Evolutionary conservation across 768 basidiomycete species (phyloP).

Genomic region (Omphalotus guepiniiformis): DNA sequence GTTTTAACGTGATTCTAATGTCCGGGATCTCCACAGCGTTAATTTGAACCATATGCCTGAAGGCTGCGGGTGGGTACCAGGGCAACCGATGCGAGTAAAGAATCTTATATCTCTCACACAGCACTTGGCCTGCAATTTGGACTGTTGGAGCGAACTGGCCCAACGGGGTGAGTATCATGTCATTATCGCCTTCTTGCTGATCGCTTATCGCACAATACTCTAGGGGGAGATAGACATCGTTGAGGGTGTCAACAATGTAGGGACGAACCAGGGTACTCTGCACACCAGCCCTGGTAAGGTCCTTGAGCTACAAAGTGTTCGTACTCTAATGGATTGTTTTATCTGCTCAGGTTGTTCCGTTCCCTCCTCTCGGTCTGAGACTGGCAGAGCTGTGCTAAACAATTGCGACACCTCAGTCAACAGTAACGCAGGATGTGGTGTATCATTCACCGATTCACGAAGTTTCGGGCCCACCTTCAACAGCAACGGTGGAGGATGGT

Average conservation of each 20-base stretch:
- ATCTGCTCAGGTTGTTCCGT: conserved; percentile 1
- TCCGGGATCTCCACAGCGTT: conserved; percentile 17
- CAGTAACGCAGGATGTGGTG: conserved; percentile 35
- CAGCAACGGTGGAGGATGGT: conserved; percentile 34
- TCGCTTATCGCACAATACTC: no score
- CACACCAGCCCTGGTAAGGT: conserved; percentile 33
- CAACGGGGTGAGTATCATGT: conserved; percentile 21
- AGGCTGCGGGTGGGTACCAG: conserved; percentile 39
- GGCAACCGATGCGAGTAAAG: neutral
- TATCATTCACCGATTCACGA: conserved; percentile 8
- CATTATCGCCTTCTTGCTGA: no score
- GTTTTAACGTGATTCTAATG: neutral
- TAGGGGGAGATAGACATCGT: conserved; percentile 48
- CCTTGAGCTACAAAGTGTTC: neutral
- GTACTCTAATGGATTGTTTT: neutral
- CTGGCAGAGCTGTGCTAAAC: conserved; percentile 17
- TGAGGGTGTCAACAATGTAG: conserved; percentile 47
- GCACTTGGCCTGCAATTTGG: conserved; percentile 54
- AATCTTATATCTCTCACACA: conserved; percentile 3
- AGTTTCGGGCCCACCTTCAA: conserved; percentile 22
- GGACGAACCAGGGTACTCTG: conserved; percentile 43
- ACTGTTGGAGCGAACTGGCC: conserved; percentile 51
- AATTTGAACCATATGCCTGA: conserved; percentile 52
- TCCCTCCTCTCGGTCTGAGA: neutral
- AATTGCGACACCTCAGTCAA: conserved; percentile 35